Conservation (phyloP, 805 yeast genomes). For the Candida loeiensis region DNA sequence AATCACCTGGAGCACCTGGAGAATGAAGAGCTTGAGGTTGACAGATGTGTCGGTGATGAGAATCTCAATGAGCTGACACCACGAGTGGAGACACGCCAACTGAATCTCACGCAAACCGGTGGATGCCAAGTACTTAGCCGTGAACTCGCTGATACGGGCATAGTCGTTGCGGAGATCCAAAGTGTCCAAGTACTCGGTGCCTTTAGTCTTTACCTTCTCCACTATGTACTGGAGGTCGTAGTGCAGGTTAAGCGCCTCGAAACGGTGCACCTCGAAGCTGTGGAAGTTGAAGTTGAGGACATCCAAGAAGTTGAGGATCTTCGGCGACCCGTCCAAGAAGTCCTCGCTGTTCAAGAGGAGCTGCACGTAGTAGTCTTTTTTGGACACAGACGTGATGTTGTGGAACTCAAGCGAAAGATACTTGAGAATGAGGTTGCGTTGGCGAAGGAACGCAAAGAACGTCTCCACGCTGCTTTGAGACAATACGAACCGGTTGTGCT, state of each 20-base stretch:
- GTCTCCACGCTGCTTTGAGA: conserved; percentile 45
- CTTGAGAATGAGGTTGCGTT: conserved; percentile 59
- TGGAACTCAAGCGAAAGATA: conserved; percentile 74
- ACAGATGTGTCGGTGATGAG: conserved; percentile 62
- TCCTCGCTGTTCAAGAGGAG: conserved; percentile 50
- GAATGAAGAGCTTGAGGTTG: conserved; percentile 52
- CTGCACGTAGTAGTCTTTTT: conserved; percentile 50
- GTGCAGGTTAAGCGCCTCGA: conserved; percentile 22
- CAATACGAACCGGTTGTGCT: conserved; percentile 32
- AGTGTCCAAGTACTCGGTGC: conserved; percentile 19
- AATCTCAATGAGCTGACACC: conserved; percentile 79
- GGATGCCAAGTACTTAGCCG: conserved; percentile 46
- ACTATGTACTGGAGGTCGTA: conserved; percentile 35
- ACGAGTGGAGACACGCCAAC: conserved; percentile 64
- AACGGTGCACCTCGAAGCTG: conserved; percentile 42
- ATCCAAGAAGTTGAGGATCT: conserved; percentile 67
- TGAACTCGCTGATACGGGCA: conserved; percentile 28
- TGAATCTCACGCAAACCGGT: conserved; percentile 51
- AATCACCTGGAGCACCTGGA: conserved; percentile 71
- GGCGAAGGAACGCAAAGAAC: conserved; percentile 56
- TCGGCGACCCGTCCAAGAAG: conserved; percentile 58
- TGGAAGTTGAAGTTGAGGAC: conserved; percentile 54
- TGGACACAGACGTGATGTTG: conserved; percentile 48
- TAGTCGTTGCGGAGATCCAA: conserved; percentile 19
- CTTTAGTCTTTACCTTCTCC: conserved; percentile 29